These are phyloP conservation scores for Veloboletus limbatus DNA, from an alignment of 1,284 basidiomycete genomes.

Conservation along the genomic window DNA sequence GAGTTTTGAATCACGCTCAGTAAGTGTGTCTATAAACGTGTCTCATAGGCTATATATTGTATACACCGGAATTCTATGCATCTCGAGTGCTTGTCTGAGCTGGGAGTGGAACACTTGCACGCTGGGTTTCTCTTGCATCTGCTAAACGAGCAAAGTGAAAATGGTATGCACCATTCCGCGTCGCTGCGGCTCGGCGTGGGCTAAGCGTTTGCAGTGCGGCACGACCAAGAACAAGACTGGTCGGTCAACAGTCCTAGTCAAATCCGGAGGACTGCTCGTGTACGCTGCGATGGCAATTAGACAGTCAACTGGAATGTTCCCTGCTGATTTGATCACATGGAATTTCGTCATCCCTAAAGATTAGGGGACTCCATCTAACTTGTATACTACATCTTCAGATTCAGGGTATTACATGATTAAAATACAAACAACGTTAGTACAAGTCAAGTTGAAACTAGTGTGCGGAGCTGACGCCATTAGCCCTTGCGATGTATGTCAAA, in stretches of 20 bases:
- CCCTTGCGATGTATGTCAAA: constrained; percentile 1
- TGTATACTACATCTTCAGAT: neutral
- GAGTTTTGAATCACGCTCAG: constrained; percentile 48
- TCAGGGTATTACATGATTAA: no score
- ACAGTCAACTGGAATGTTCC: constrained; percentile 19
- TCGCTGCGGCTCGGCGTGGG: constrained; percentile 64
- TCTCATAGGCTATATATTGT: neutral
- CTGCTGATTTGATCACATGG: constrained; percentile 5
- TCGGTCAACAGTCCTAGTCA: constrained; percentile 49
- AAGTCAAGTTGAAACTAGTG: neutral
- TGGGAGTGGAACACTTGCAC: constrained; percentile 60
- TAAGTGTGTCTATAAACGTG: constrained; percentile 38
- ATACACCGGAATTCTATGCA: constrained; percentile 72
- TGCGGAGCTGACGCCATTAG: constrained; percentile 5
- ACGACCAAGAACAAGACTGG: constrained; percentile 55
- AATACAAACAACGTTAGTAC: constrained; percentile 6
- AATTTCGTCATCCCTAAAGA: neutral
- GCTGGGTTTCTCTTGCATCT: constrained; percentile 68
- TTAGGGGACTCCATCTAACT: neutral
- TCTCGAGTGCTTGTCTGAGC: constrained; percentile 74
- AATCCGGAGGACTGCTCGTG: constrained; percentile 47
- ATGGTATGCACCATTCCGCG: constrained; percentile 46
- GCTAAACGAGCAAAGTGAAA: constrained; percentile 66
- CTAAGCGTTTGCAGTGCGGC: constrained; percentile 66
- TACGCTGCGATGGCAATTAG: constrained; percentile 49